A percentile compares a stretch with the other conserved stretches of the same genome.
Evolutionary conservation across 305 asterid genomes (phyloP).

Genomic region (Rubia balearica): DNA sequence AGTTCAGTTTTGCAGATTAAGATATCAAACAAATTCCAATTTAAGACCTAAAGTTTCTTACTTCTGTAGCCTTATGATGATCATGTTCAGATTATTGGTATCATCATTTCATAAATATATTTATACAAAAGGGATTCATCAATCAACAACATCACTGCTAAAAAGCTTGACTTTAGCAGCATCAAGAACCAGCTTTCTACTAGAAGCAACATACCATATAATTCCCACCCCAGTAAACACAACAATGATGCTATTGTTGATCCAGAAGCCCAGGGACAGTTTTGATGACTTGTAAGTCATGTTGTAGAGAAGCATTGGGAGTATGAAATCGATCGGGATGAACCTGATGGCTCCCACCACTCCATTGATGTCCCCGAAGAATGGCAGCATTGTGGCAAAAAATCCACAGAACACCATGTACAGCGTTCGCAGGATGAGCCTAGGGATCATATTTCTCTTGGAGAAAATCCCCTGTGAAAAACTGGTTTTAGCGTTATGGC

Average conservation of each 20-base stretch:
- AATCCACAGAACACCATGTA: slow-evolving; percentile 66
- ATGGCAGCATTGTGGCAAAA: slow-evolving; percentile 86
- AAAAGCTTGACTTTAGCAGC: slow-evolving; percentile 69
- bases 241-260: slow-evolving; percentile 55
- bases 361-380: slow-evolving; percentile 82
- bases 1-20: too few relatives aligned
- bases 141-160: slow-evolving; percentile 68
- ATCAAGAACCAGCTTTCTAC: slow-evolving; percentile 62
- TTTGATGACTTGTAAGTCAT: slow-evolving; percentile 54
- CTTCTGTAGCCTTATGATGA: too few relatives aligned
- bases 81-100: neutral
- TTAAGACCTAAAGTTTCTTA: too few relatives aligned
- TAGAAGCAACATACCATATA: slow-evolving; percentile 67
- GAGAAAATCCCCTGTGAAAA: slow-evolving; percentile 66
- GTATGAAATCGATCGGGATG: slow-evolving; percentile 83
- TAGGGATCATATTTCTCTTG: slow-evolving; percentile 64
- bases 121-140: neutral
- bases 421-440: slow-evolving; percentile 61
- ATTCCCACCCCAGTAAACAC: slow-evolving; percentile 72
- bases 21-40: neutral
- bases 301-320: slow-evolving; percentile 95
- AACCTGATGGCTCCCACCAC: slow-evolving; percentile 88
- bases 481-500: too few relatives aligned
- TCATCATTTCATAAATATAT: neutral
- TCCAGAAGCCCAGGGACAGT: slow-evolving; percentile 48